Base-by-base conservation (phyloP, 805 yeast species). In the Candida awuae region DNA sequence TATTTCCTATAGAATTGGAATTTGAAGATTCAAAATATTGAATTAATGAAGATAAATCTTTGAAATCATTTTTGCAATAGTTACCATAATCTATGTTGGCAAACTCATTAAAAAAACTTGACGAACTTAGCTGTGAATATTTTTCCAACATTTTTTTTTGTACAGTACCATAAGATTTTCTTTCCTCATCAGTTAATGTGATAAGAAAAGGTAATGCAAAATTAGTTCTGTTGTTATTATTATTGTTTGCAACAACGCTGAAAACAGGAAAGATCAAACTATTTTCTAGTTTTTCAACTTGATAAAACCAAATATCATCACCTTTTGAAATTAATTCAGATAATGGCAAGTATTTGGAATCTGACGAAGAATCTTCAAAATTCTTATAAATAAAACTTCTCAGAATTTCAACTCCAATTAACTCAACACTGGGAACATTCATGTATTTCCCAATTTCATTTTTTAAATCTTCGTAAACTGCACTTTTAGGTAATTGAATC, bases 181-280 rank as follows among this genome's bases (percentile, higher is more conserved):
- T 56, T 28, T 83, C 90, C 1, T 65, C 66, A 26, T 65, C 63
- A 2, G 68, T 53, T 37, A 86, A 51, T 0, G 77, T 68, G 21
- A 87, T 65, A 48, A 87, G 78, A 49, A 85, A 75, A 3, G 97
- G 97, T 1, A 79, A 56, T 2, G 87, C 94, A 60, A 86, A 83
- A 1, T 77, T 59, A 31, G 67, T 67, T 1, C 70, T 65, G 39
- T 63, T 40, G 56, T 67, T 59, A 49, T 66, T 54, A 48, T 68
- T 52, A 30, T 25, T 14, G 10, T 13, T 25, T 7, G 57, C 43
- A 27, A 55, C 52, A 0, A 73, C 62, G 45, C 68, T 78, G 39
- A 77, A 58, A 0, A 83, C 78, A 0, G 92, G 90, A 8, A 81
- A 66, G 17, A 80, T 62, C 6, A 74, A 47, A 47, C 75, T 75